Base-by-base conservation (phyloP, 208 protist species). In the Acanthamoeba healyi region DNA sequence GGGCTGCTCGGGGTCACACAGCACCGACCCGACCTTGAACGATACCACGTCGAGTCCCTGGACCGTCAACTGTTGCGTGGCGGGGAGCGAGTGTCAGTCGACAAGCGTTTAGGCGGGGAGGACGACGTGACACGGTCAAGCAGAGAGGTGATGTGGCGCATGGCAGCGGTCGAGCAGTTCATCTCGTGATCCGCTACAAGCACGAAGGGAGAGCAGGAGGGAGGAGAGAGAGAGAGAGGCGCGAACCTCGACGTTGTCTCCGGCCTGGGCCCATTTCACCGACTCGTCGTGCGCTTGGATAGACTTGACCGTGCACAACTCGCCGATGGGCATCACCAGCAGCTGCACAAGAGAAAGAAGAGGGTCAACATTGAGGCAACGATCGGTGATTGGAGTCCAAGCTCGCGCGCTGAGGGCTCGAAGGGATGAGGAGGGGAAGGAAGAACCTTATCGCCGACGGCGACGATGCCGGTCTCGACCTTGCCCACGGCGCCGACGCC, bases 391-490 rank as follows among this genome's bases (percentile, higher is more conserved):
- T n/a, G n/a, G n/a, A n/a, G n/a, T n/a, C n/a, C n/a, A n/a, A n/a
- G n/a, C n/a, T n/a, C n/a, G n/a, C n/a, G n/a, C n/a, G 46, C 46
- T 49, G 44, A n/a, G 51, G 51, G 32, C 32, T n/a, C 7, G 12
- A 49, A 29, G 10, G 1, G 19, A 46, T 65, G 36, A 77, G 65
- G 58, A 15, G 22, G 22, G 19, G 56, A 56, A 38, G 9, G n/a
- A 14, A 54, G 29, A 32, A 96, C 94, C 49, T 96, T 95, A n/a
- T 97, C 94, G 26, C 94, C 95, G 17, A 93, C 79, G 1, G 79
- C 61, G 14, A 97, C 15, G 7, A 96, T 38, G 77, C 96, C 96
- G 14, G 95, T 94, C 74, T 97, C 96, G 12, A 97, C 93, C 56
- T 96, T 96, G 42, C 96, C 96, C 44, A 90, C 95, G 4, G 96